Evolutionary conservation across 345 rosid genomes (phyloP).

Genomic region (Eutrema japonicum): DNA sequence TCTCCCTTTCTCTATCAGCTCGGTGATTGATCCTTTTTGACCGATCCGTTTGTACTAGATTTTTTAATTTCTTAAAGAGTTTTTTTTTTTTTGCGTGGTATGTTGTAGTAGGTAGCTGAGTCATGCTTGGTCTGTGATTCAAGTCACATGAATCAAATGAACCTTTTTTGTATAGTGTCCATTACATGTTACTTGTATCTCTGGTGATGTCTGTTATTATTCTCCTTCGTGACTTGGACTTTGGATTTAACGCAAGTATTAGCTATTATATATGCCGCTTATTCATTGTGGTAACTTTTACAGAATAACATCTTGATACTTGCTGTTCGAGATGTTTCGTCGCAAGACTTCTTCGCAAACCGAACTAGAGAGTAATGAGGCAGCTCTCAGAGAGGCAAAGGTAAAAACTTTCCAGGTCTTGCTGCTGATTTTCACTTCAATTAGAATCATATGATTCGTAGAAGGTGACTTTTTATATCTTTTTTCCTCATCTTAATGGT

Average conservation of each 20-base stretch:
- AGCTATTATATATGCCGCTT: not conserved
- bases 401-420: constrained; percentile 42
- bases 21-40: not conserved
- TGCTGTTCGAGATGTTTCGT: constrained; percentile 64
- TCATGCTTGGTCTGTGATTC: constrained; percentile 34
- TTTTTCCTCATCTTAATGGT: not conserved
- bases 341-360: constrained; percentile 54
- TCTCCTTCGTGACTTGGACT: not conserved
- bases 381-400: constrained; percentile 58
- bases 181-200: constrained; percentile 6
- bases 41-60: not conserved
- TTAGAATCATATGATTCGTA: not conserved
- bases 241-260: not conserved
- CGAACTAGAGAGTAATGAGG: constrained; percentile 53
- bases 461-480: not conserved
- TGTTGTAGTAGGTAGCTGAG: constrained; percentile 29
- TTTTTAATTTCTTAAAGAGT: not conserved
- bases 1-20: not conserved
- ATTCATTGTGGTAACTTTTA: constrained; percentile 6
- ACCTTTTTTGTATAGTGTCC: constrained; percentile 5
- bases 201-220: not conserved
- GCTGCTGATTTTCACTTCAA: not conserved
- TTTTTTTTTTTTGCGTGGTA: constrained; percentile 18
- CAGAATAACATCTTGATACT: not conserved
- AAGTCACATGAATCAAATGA: constrained; percentile 24